Conservation (phyloP, 169 alveolate genomes). For the Theileria sp. region DNA sequence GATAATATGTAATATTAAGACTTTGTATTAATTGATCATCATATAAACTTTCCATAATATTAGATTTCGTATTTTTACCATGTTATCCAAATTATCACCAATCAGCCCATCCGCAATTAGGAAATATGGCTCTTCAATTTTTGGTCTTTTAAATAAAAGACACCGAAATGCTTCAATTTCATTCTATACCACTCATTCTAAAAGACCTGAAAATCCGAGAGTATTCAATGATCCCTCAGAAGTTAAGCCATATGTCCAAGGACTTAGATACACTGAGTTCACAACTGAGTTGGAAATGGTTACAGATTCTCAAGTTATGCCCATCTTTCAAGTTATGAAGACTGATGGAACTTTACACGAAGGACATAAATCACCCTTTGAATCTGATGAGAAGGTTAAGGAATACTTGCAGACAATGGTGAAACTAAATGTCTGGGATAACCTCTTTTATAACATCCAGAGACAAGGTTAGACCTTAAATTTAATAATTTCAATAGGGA, state of each 20-base stretch:
- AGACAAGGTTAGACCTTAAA: slow-evolving; percentile 75
- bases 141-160: not conserved
- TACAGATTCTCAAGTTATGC: slow-evolving; percentile 70
- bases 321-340: slow-evolving; percentile 74
- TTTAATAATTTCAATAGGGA: slow-evolving; percentile 49
- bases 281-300: slow-evolving; percentile 68
- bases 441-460: slow-evolving; percentile 80
- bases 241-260: slow-evolving; percentile 62
- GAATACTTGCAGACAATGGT: slow-evolving; percentile 72
- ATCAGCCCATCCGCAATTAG: not conserved
- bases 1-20: not conserved
- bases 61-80: not conserved
- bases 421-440: slow-evolving; percentile 77
- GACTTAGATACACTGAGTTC: slow-evolving; percentile 74
- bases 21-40: not conserved
- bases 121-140: not conserved
- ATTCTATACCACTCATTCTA: slow-evolving; percentile 4
- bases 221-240: slow-evolving; percentile 47
- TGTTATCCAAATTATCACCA: not conserved
- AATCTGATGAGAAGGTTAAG: slow-evolving; percentile 64
- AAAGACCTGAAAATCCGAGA: slow-evolving; percentile 59
- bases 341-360: slow-evolving; percentile 72
- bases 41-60: not conserved
- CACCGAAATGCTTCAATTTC: not conserved
- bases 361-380: slow-evolving; percentile 68